Percentiles rank a stretch among this genome's conserved stretches.
phyloP scores from a whole-genome alignment of 345 rosid species.

The Leavenworthia alabamica region DNA sequence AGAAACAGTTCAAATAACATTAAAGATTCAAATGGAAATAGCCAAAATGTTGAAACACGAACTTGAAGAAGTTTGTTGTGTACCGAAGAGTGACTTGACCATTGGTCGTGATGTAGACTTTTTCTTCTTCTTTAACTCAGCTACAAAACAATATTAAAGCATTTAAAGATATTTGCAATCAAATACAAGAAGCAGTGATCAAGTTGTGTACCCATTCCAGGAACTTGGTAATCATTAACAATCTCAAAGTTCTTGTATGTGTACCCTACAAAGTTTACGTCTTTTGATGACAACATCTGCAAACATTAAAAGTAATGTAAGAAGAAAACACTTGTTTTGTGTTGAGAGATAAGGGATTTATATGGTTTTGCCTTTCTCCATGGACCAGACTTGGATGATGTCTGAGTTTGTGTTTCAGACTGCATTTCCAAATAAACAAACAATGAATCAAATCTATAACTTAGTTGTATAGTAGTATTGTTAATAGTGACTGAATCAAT shows the following conservation, averaged over 20 bases:
- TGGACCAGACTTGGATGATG: slow-evolving; percentile 58
- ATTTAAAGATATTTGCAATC: neutral
- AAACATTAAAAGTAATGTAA: slow-evolving; percentile 6
- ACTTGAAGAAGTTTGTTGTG: neutral
- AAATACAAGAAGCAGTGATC: neutral
- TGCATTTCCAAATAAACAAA: slow-evolving; percentile 32
- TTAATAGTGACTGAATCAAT: neutral
- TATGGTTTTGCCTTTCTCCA: slow-evolving; percentile 79
- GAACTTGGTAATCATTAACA: slow-evolving; percentile 82
- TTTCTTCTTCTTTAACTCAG: slow-evolving; percentile 79
- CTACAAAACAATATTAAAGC: slow-evolving; percentile 33
- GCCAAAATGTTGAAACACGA: neutral
- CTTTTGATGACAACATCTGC: slow-evolving; percentile 83
- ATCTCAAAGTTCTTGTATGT: slow-evolving; percentile 89
- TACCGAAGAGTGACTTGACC: slow-evolving; percentile 80
- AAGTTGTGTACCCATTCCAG: slow-evolving; percentile 72
- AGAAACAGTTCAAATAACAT: too few species aligned
- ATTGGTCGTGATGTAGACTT: slow-evolving; percentile 65
- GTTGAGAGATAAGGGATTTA: neutral
- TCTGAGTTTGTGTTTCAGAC: slow-evolving; percentile 40
- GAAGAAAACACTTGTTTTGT: neutral
- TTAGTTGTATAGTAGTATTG: neutral
- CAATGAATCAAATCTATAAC: neutral
- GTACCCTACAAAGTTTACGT: slow-evolving; percentile 78
- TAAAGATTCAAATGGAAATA: neutral